These are phyloP conservation scores for Aspergillus ibericus DNA, from an alignment of 2,329 filamentous ascomycete genomes.

Conservation along the genomic window DNA sequence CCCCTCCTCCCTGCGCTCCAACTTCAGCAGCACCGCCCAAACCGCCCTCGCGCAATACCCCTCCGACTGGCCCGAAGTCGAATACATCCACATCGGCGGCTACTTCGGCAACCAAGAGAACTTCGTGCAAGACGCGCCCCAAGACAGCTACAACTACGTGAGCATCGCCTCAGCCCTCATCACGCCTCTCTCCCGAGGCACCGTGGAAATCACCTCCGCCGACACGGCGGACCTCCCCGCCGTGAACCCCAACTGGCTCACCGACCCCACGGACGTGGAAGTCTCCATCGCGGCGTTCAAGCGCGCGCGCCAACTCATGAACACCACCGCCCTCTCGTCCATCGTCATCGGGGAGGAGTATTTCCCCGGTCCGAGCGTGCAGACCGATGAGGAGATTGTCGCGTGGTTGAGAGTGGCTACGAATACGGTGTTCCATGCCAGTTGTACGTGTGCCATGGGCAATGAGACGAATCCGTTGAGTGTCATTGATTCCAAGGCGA, in stretches of 20 bases:
- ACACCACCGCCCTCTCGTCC: background rate
- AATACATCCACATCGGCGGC: slow-evolving; percentile 32
- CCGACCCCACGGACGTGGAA: slow-evolving; percentile 41
- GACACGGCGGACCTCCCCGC: slow-evolving; percentile 35
- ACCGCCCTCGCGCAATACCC: slow-evolving; percentile 25
- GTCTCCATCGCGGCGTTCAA: slow-evolving; percentile 43
- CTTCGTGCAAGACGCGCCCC: slow-evolving; percentile 8
- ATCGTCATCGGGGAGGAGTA: background rate
- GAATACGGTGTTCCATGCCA: too few relatives aligned
- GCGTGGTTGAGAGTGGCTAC: too few relatives aligned
- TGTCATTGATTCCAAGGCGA: too few relatives aligned
- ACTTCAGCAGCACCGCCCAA: slow-evolving; percentile 13
- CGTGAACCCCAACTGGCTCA: slow-evolving; percentile 48
- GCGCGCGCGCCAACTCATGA: slow-evolving; percentile 39
- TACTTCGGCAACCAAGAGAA: slow-evolving; percentile 2
- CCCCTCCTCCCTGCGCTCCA: slow-evolving; percentile 14
- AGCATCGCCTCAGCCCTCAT: slow-evolving; percentile 33
- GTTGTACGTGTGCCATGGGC: too few relatives aligned
- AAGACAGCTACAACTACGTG: slow-evolving; percentile 32
- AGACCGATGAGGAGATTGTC: too few relatives aligned
- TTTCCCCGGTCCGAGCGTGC: too few relatives aligned
- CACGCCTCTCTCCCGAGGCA: slow-evolving; percentile 46
- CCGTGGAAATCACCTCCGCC: slow-evolving; percentile 39
- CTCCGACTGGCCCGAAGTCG: slow-evolving; percentile 38
- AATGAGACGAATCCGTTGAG: too few relatives aligned